Percentiles rank a stretch among this genome's conserved stretches.
These are phyloP conservation scores for Zygosaccharomyces sapae DNA, from an alignment of 1,139 yeast species.

Conservation along the genomic window DNA sequence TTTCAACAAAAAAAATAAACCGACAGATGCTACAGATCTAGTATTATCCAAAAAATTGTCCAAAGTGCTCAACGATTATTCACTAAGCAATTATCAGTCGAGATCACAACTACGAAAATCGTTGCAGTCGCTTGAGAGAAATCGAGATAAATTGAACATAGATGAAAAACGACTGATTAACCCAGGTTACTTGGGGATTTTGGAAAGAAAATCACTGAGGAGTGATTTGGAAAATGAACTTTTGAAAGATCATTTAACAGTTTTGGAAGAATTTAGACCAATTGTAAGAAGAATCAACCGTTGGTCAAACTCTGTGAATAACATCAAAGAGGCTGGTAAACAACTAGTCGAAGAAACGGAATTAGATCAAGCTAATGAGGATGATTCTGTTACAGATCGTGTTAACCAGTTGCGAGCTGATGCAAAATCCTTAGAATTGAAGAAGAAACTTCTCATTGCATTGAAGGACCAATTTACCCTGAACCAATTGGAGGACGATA, in stretches of 20 bases:
- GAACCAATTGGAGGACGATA: slow-evolving; percentile 65
- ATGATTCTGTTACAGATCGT: slow-evolving; percentile 8
- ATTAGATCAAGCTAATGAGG: slow-evolving; percentile 7
- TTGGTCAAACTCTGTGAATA: slow-evolving; percentile 42
- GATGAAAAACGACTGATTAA: slow-evolving; percentile 43
- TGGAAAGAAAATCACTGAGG: slow-evolving; percentile 55
- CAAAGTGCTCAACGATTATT: slow-evolving; percentile 47
- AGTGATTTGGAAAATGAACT: slow-evolving; percentile 71
- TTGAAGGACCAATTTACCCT: slow-evolving; percentile 66
- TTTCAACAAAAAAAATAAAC: slow-evolving; percentile 2
- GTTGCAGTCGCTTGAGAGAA: slow-evolving; percentile 44
- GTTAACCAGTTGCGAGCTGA: slow-evolving; percentile 29
- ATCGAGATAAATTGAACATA: slow-evolving; percentile 36
- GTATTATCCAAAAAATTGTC: slow-evolving; percentile 47
- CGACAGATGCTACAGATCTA: slow-evolving; percentile 22
- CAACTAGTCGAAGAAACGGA: slow-evolving; percentile 32
- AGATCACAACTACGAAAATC: slow-evolving; percentile 41
- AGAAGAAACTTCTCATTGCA: slow-evolving; percentile 52
- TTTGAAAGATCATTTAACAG: slow-evolving; percentile 53
- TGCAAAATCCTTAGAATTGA: slow-evolving; percentile 42
- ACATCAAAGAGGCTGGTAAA: slow-evolving; percentile 44
- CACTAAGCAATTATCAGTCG: slow-evolving; percentile 45
- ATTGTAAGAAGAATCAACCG: slow-evolving; percentile 41
- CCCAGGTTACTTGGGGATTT: slow-evolving; percentile 54
- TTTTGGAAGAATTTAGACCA: slow-evolving; percentile 61